These are phyloP conservation scores for Eutrema japonicum DNA, from an alignment of 345 rosid species.

Conservation along the genomic window DNA sequence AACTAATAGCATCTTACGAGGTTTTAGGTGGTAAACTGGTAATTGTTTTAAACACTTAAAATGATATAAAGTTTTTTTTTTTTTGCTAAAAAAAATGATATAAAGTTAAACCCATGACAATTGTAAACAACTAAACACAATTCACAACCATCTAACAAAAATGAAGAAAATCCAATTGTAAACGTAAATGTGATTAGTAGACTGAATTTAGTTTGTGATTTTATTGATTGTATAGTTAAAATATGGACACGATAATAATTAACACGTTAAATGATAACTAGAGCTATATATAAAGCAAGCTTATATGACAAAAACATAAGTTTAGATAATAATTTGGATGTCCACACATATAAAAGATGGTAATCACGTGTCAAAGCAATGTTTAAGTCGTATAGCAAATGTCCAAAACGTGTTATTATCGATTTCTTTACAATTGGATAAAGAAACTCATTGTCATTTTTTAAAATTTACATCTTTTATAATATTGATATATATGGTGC, in stretches of 20 bases:
- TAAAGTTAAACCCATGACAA: neutral
- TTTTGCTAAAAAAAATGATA: neutral
- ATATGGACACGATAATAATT: too few species aligned
- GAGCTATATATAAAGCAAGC: too few species aligned
- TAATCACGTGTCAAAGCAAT: neutral
- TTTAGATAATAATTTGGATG: neutral
- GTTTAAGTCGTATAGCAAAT: constrained; percentile 5
- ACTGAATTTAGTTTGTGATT: too few species aligned
- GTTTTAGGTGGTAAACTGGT: neutral
- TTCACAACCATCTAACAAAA: neutral
- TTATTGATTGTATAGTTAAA: too few species aligned
- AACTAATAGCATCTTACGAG: neutral
- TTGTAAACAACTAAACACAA: neutral
- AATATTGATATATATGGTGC: too few species aligned
- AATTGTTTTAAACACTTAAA: neutral
- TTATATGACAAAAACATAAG: neutral
- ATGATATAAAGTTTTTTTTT: neutral
- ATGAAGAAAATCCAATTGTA: too few species aligned
- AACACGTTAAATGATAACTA: too few species aligned
- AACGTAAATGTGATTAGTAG: too few species aligned
- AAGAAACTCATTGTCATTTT: neutral
- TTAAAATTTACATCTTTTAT: too few species aligned
- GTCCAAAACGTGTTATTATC: neutral
- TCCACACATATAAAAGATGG: neutral
- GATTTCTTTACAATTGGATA: neutral